Evolutionary conservation across 2,329 filamentous ascomycete genomes (phyloP).

Genomic region (Stachybotrys chartarum): DNA sequence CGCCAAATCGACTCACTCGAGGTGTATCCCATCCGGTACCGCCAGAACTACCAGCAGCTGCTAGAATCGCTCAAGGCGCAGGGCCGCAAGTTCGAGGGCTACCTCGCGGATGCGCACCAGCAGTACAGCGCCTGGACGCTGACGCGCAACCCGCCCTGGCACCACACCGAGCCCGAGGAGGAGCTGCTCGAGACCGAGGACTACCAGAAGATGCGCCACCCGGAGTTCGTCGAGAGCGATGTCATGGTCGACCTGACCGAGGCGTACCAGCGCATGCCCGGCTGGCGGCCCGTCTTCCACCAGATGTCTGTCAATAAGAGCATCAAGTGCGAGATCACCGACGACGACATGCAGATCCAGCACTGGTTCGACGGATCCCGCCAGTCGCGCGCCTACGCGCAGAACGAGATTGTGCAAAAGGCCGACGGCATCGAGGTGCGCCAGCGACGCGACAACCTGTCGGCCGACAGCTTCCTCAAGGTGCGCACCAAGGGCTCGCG

Average conservation of each 20-base stretch:
- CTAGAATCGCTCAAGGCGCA: slow-evolving; percentile 23
- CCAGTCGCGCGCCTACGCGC: slow-evolving; percentile 22
- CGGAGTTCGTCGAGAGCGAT: slow-evolving; percentile 32
- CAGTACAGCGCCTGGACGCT: slow-evolving; percentile 35
- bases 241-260: slow-evolving; percentile 35
- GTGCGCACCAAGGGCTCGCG: slow-evolving; percentile 26
- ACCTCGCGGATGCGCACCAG: slow-evolving; percentile 27
- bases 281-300: slow-evolving; percentile 26
- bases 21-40: slow-evolving; percentile 31
- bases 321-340: slow-evolving; percentile 18
- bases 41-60: slow-evolving; percentile 23
- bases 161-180: slow-evolving; percentile 16
- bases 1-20: slow-evolving; percentile 27
- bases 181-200: slow-evolving; percentile 23
- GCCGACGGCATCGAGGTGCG: slow-evolving; percentile 26
- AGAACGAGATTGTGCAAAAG: slow-evolving; percentile 27
- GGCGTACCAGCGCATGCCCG: slow-evolving; percentile 29
- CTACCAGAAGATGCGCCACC: slow-evolving; percentile 26
- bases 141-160: slow-evolving; percentile 25
- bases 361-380: slow-evolving; percentile 26
- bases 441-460: slow-evolving; percentile 29
- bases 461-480: slow-evolving; percentile 24
- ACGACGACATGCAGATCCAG: slow-evolving; percentile 29
- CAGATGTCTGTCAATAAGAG: slow-evolving; percentile 22
- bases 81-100: slow-evolving; percentile 24